Conservation (phyloP, 75 land plant species). For the Sequoia sempervirens region DNA sequence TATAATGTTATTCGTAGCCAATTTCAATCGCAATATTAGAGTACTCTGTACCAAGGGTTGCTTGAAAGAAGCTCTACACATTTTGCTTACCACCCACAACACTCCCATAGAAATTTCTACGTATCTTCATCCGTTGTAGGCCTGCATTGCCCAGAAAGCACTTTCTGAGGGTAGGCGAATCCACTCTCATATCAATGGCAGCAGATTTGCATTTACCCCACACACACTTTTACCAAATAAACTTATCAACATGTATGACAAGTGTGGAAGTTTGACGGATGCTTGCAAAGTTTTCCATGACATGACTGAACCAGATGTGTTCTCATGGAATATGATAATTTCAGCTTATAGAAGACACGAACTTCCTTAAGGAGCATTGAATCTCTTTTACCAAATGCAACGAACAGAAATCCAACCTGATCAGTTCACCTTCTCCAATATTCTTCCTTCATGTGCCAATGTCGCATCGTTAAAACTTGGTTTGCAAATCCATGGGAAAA, state of each 20-base stretch:
- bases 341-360: not conserved
- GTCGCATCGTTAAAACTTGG: not conserved
- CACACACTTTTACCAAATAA: not conserved
- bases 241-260: constrained; percentile 4
- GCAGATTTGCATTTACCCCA: not conserved
- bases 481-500: not conserved
- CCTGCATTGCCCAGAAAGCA: not conserved
- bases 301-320: not conserved
- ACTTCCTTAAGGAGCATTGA: not conserved
- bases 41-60: not conserved
- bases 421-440: not conserved
- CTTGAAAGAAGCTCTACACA: not conserved
- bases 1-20: no score
- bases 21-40: not conserved
- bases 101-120: not conserved
- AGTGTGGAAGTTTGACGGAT: not conserved
- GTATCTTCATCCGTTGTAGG: not conserved
- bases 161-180: not conserved
- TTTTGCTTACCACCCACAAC: not conserved
- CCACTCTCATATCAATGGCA: not conserved
- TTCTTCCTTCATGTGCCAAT: not conserved
- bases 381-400: constrained; percentile 4
- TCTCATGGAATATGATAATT: constrained; percentile 7
- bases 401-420: not conserved
- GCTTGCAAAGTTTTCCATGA: constrained; percentile 3